Base-by-base conservation (phyloP, 768 basidiomycete species). In the Daedalea quercina region DNA sequence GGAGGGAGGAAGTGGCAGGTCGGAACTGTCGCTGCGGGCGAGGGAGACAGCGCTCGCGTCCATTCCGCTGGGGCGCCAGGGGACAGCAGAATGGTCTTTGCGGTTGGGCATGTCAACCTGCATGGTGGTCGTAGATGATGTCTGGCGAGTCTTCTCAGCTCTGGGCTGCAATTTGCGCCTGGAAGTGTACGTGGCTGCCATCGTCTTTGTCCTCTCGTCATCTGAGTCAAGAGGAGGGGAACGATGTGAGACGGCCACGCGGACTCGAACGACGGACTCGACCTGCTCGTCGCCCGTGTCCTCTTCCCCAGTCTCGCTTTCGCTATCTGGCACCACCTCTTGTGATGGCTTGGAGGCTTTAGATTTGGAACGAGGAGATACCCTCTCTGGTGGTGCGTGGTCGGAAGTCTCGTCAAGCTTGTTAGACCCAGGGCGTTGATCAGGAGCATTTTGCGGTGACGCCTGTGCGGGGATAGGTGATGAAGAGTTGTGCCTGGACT, bases 151-250 rank as follows among this genome's bases (percentile, higher is more conserved):
- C 6, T 11, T 4, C n/a, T 44, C 44, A 7, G 9, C n/a, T n/a
- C n/a, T n/a, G n/a, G n/a, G n/a, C n/a, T n/a, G n/a, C n/a, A n/a
- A n/a, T n/a, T n/a, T 23, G 13, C 17, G n/a, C 19, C 22, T 26
- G 19, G 25, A 11, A 24, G 45, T 17, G 22, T 57, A 57, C 22
- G 13, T 15, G 15, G 50, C 47, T 13, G 57, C 51, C 54, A 57
- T 49, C 34, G 40, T 43, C 19, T 53, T 53, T n/a, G 55, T 57
- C 22, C 55, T 51, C 25, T 42, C 58, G 46, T 60, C 58, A 52
- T 60, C 58, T 28, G 55, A 54, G n/a, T 60, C 58, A 9, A 59
- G 42, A 22, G 20, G 41, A 17, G 6, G 35, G 33, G 24, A 24
- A 2, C 9, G 41, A 20, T 9, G 33, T 44, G 31, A 51, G 13